Evolutionary conservation across 495 filamentous ascomycete genomes (phyloP), one percentile per base, ranked within the genome.

Genomic region (Neurospora discreta): DNA sequence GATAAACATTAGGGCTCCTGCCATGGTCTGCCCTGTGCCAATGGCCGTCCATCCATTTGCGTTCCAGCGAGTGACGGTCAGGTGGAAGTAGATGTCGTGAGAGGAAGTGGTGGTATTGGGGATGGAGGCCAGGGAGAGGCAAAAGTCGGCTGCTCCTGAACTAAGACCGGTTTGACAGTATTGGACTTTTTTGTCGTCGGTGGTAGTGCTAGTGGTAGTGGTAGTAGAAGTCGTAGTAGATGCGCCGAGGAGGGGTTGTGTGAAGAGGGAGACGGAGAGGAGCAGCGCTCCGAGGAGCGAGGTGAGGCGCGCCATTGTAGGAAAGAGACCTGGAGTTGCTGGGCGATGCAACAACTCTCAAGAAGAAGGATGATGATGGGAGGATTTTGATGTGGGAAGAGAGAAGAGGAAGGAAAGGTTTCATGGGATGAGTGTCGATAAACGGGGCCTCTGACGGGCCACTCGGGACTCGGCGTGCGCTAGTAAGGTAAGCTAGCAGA

Each of bases 1-100:
- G 39, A 80, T 72, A 68, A 80, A 75, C 75, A 80, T 80, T 3
- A 80, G 43, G 1, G 78, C 72, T 15, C 75, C 77, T 18, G 71
- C 73, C 78, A 80, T 80, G 1, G 40, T 39, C 20, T 71, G 65
- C n/a, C 78, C 78, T 9, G 77, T 72, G 33, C 78, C 78, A 46
- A 80, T 58, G 41, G 78, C 78, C 5, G 75, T 80, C 78, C 78
- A 80, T 38, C 78, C 78, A 15, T 44, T 70, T 6, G 39, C 16
- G 16, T 58, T 71, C 20, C 71, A 73, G 2, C 77, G 73, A 39
- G 68, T 38, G 16, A 80, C 70, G 11, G 71, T 68, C 9, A 80
- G 23, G 26, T 71, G 65, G 33, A 80, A 20, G 68, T 73, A 77
- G 43, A 77, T 36, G 41, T 78, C 78, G 40, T 74, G 40, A 39